Evolutionary conservation across 1,284 basidiomycete species (phyloP), one percentile per base, ranked within the genome.

Genomic region (Trichosporon sp.): DNA sequence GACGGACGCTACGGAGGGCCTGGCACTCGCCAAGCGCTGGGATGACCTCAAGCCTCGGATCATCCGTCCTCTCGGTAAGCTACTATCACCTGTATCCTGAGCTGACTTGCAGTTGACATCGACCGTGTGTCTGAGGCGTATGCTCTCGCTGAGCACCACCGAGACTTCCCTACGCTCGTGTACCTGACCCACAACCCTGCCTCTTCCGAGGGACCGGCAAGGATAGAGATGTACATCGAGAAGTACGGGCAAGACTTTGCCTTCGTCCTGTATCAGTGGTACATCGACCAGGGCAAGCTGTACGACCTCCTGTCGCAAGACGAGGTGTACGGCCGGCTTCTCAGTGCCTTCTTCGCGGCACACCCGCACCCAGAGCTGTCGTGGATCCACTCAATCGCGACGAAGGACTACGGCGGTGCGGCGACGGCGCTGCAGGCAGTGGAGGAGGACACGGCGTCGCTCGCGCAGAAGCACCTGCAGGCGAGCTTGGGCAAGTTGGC

Each of bases 401-500:
- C 89, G 65, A 83, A 83, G 21, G 83, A 86, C 37, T 91, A 87
- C 74, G 85, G 83, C 8, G 79, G 82, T 3, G 92, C 92, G 2
- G 87, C 89, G 1, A 72, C 79, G 16, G 85, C 88, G 11, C 82
- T 98, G 37, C 80, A 89, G 27, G 71, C 74, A 16, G 90, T 89
- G 66, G 85, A 90, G 4, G 79, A 82, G 14, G 75, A 79, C 23
- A 87, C 87, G 6, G 79, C 78, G 3, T 85, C 86, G 63, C 81
- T 95, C 21, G 84, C 84, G 25, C 84, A 87, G 32, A 88, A 88
- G 80, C 74, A 96, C 91, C 83, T 95, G 58, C 89, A 94, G 84
- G 85, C 95, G 61, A 95, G 92, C 73, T 86, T 99, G 31, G 90
- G 90, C 49, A 98, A 98, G 80, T 85, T 99, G 6, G 84, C 90